These are phyloP conservation scores for Magnolia sinica DNA, from an alignment of 164 flowering plant genomes.

Conservation along the genomic window DNA sequence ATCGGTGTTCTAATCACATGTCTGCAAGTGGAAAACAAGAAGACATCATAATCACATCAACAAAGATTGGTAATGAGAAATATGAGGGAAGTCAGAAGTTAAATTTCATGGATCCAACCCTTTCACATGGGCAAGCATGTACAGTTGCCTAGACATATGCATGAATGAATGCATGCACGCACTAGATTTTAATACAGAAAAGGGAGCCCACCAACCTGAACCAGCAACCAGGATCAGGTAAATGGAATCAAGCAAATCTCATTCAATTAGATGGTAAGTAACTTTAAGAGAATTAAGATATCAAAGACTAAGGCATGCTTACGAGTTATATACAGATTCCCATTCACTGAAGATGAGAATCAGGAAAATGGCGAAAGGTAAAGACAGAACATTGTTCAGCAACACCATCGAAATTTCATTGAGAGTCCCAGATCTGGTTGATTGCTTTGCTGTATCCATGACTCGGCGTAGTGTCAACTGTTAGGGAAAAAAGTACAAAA, in stretches of 20 bases:
- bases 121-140: too few relatives aligned
- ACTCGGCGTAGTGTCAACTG: slow-evolving; percentile 65
- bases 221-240: background rate
- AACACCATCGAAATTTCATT: slow-evolving; percentile 86
- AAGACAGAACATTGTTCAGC: slow-evolving; percentile 64
- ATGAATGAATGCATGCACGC: too few relatives aligned
- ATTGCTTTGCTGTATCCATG: slow-evolving; percentile 74
- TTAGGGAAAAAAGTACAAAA: slow-evolving; percentile 1
- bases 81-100: background rate
- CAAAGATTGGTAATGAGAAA: background rate
- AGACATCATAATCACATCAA: background rate
- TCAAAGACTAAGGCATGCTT: slow-evolving; percentile 19
- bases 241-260: background rate
- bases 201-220: background rate
- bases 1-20: slow-evolving; percentile 48
- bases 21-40: slow-evolving; percentile 33
- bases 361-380: slow-evolving; percentile 59
- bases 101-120: background rate
- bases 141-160: too few relatives aligned
- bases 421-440: slow-evolving; percentile 65
- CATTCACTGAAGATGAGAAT: slow-evolving; percentile 57
- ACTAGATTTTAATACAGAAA: background rate
- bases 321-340: slow-evolving; percentile 55
- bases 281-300: slow-evolving; percentile 1
- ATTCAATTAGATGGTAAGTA: too few relatives aligned